Percentiles rank a stretch among this genome's conserved stretches.
Evolutionary conservation across 345 rosid genomes (phyloP).

Genomic region (Pistacia vera): DNA sequence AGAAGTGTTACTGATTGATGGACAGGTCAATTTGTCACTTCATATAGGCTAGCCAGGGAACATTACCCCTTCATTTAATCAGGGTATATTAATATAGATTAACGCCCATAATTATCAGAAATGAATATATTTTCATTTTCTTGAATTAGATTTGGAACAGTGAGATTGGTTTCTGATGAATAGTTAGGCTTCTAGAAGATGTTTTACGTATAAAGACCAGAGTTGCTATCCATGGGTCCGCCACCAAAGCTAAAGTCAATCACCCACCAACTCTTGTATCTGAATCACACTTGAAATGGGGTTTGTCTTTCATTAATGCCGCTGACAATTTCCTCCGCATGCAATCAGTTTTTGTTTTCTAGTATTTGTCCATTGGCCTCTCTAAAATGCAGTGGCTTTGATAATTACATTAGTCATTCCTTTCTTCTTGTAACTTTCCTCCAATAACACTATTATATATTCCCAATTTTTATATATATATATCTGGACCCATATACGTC

Average conservation of each 20-base stretch:
- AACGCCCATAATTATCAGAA: background rate
- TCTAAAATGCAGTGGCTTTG: too few relatives aligned
- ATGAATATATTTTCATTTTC: too few relatives aligned
- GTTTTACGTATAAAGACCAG: constrained; percentile 8
- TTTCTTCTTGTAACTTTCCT: too few relatives aligned
- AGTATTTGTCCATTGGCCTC: background rate
- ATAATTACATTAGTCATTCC: too few relatives aligned
- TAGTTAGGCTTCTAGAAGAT: constrained; percentile 27
- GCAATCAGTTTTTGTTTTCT: background rate
- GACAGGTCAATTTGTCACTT: background rate
- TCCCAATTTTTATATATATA: too few relatives aligned
- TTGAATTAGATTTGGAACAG: background rate
- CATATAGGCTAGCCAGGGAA: too few relatives aligned
- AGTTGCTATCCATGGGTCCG: background rate
- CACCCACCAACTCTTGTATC: constrained; percentile 24
- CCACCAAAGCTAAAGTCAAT: constrained; percentile 23
- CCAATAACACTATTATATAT: too few relatives aligned
- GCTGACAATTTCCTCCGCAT: background rate
- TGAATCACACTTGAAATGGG: background rate
- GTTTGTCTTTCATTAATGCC: background rate
- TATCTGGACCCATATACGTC: too few relatives aligned
- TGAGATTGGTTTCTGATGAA: background rate
- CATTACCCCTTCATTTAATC: too few relatives aligned
- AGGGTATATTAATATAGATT: too few relatives aligned
- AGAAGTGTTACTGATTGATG: background rate